Evolutionary conservation across 2,329 filamentous ascomycete species (phyloP).

Genomic region (Rutstroemia sydowiana): DNA sequence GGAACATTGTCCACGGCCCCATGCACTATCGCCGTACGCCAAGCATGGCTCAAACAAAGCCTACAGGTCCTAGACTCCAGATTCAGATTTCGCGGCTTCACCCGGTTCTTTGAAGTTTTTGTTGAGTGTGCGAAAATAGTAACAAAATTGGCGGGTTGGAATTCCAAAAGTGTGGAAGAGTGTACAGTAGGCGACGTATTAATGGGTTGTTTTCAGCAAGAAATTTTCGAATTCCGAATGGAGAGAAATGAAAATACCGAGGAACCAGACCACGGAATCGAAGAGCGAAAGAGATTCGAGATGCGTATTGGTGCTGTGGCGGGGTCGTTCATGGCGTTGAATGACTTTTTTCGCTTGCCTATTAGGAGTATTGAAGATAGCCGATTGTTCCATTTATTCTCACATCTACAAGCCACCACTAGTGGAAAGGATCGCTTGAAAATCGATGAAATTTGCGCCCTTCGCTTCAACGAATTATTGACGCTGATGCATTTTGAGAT

Average conservation of each 20-base stretch:
- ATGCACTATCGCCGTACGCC: background rate
- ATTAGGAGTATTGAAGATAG: background rate
- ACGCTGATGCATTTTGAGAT: background rate
- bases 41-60: background rate
- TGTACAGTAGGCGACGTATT: background rate
- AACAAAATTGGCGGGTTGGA: background rate
- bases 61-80: no score
- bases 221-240: no score
- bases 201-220: background rate
- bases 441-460: conserved; percentile 1
- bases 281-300: no score
- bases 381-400: no score
- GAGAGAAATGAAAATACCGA: background rate
- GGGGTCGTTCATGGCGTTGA: background rate
- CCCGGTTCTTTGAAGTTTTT: no score
- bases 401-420: no score
- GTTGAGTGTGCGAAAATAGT: background rate
- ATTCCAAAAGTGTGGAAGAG: background rate
- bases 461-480: background rate
- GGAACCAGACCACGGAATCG: background rate
- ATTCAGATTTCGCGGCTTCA: no score
- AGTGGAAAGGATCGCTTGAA: background rate
- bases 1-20: no score
- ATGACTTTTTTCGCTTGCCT: background rate
- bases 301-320: background rate